Base-by-base conservation (phyloP, 169 alveolate genomes). In the Haemoproteus tartakovskyi region DNA sequence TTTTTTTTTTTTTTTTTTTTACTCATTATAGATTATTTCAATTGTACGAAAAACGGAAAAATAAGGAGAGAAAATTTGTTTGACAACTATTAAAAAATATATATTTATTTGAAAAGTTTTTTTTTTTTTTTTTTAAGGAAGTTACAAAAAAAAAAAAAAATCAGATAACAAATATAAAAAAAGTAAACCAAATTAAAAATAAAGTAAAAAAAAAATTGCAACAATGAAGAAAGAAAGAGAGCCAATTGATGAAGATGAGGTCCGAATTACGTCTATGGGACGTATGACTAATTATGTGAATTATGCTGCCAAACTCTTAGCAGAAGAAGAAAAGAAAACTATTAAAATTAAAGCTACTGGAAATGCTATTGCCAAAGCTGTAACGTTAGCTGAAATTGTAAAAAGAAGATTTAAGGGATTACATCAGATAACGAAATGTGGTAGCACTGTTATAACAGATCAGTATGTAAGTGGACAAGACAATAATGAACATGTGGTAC, bases 311-410 rank as follows among this genome's bases (percentile, higher is more conserved):
- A 64, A 84, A 18, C 80, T 89, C 14, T 57, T 93, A 67, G 88
- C 80, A 26, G 93, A 85, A 26, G 92, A 89, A 24, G 89, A 81
- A 16, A 56, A 40, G 43, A 87, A 83, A 2, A 74, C 80, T 22
- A 56, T 94, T 22, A 88, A 89, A 36, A 86, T 94, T 45, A 89
- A 91, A 70, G 96, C 95, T 11, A 92, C 97, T 4, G 98, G 98
- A 11, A 87, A 87, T 21, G 96, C 97, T 19, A 91, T 92, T 64
- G 83, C 87, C 48, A 93, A 87, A 74, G 95, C 93, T 24, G 90
- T 93, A 1, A 80, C 93, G 2, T 62, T 94, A 43, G 94, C 94
- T 11, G 97, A 94, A 74, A 88, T 91, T 5, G 63, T 93, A 41
- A 93, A 91, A 86, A 80, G 94, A 46, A 60, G 91, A 48, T 86